These are phyloP conservation scores for Fusarium nodosum DNA, from an alignment of 2,329 filamentous ascomycete species.

Conservation along the genomic window DNA sequence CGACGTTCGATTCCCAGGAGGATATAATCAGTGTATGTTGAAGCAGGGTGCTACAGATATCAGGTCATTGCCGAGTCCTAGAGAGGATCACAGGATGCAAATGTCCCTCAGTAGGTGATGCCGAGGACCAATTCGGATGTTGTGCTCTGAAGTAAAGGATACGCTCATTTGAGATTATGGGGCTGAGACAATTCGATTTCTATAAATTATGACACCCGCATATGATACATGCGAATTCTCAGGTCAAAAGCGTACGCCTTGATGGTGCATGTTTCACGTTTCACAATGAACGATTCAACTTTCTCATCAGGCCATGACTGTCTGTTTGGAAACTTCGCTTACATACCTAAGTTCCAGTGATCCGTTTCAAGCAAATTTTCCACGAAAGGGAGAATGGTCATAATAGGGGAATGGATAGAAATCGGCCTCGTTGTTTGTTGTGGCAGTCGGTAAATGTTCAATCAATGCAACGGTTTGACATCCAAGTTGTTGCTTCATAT, in stretches of 20 bases:
- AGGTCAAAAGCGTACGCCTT: not conserved
- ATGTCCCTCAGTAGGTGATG: not conserved
- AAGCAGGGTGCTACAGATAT: not conserved
- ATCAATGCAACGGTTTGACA: not conserved
- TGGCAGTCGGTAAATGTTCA: not conserved
- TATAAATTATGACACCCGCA: not conserved
- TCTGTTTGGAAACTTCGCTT: slow-evolving; percentile 4
- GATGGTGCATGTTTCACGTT: not conserved
- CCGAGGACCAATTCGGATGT: not conserved
- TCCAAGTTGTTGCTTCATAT: not conserved
- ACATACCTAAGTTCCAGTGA: slow-evolving; percentile 2
- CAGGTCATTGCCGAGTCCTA: not conserved
- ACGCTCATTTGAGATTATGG: not conserved
- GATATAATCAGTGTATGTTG: too few relatives aligned
- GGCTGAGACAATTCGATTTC: not conserved
- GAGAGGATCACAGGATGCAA: not conserved
- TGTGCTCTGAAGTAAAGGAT: not conserved
- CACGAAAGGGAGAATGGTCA: not conserved
- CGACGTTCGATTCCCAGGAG: not conserved
- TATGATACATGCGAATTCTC: not conserved
- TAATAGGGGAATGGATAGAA: not conserved
- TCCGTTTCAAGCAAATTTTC: not conserved
- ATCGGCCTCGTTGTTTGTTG: not conserved
- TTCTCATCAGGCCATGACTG: not conserved
- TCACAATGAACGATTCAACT: not conserved